These are phyloP conservation scores for Pythium phragmiticola DNA, from an alignment of 352 stramenopile genomes.

Conservation along the genomic window DNA sequence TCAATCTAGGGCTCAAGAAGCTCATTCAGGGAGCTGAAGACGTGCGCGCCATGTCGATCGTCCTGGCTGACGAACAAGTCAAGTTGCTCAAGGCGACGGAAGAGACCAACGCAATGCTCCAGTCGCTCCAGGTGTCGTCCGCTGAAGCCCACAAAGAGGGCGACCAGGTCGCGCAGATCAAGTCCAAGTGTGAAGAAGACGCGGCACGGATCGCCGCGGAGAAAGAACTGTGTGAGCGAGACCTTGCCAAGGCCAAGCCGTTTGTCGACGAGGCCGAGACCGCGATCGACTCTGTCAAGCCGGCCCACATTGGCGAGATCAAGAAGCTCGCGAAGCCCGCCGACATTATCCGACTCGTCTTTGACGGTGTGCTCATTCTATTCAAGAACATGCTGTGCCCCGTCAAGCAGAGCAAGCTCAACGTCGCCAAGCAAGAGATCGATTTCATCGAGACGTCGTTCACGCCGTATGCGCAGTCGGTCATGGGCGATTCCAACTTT, in stretches of 20 bases:
- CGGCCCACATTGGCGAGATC: conserved; percentile 97
- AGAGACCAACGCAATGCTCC: conserved; percentile 98
- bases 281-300: conserved; percentile 98
- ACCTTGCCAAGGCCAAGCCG: conserved; percentile 97
- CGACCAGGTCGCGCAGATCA: conserved; percentile 96
- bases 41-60: conserved; percentile 96
- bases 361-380: conserved; percentile 97
- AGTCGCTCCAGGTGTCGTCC: conserved; percentile 94
- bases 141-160: conserved; percentile 97
- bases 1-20: conserved; percentile 97
- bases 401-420: conserved; percentile 94
- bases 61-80: conserved; percentile 95
- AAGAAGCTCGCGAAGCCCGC: conserved; percentile 97
- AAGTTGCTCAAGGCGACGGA: conserved; percentile 96
- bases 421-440: conserved; percentile 96
- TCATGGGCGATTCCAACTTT: conserved; percentile 97
- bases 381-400: conserved; percentile 92
- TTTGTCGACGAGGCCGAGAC: conserved; percentile 98
- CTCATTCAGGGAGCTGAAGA: conserved; percentile 97
- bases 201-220: conserved; percentile 93
- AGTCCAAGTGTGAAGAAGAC: conserved; percentile 96
- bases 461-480: conserved; percentile 91
- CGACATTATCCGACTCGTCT: conserved; percentile 98
- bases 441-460: conserved; percentile 98
- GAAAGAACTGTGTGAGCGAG: conserved; percentile 94